Conservation (phyloP, 495 filamentous ascomycete genomes). For the Podospora anserina region DNA sequence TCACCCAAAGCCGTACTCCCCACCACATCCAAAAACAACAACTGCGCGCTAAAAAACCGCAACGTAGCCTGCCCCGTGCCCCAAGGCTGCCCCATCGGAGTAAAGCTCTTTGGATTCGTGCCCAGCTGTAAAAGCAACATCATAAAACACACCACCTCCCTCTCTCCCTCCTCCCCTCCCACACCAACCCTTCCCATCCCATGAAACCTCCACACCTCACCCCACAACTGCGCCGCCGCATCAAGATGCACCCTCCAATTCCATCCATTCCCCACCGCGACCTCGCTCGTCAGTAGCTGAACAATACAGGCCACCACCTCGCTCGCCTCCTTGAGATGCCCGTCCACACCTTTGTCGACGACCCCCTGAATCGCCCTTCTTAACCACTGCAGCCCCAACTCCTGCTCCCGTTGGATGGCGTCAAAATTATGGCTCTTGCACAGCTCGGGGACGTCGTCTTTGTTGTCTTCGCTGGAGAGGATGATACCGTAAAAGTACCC, state of each 20-base stretch:
- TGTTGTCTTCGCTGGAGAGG: constrained; percentile 13
- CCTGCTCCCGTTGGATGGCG: constrained; percentile 38
- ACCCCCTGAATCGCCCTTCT: constrained; percentile 42
- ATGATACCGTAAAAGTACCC: constrained; percentile 49
- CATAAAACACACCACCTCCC: constrained; percentile 23
- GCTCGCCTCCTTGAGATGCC: constrained; percentile 30
- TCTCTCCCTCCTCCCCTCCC: not conserved
- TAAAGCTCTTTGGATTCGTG: constrained; percentile 21
- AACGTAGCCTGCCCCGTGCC: constrained; percentile 52
- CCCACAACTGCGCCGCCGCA: constrained; percentile 48
- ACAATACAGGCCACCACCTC: constrained; percentile 53
- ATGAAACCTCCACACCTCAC: constrained; percentile 39
- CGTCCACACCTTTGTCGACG: constrained; percentile 31
- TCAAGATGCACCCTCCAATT: constrained; percentile 51
- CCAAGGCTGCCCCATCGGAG: constrained; percentile 30
- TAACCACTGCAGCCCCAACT: constrained; percentile 41
- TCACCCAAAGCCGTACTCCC: constrained; percentile 44
- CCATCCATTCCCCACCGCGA: constrained; percentile 39
- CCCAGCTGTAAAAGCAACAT: constrained; percentile 34
- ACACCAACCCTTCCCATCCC: constrained; percentile 9
- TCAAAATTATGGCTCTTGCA: constrained; percentile 34
- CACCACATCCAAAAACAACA: constrained; percentile 50
- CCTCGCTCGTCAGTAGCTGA: constrained; percentile 52
- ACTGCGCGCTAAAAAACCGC: constrained; percentile 49
- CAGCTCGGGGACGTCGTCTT: constrained; percentile 19